These are phyloP conservation scores for Cornus kousa DNA, from an alignment of 148 eudicot genomes.

Conservation along the genomic window DNA sequence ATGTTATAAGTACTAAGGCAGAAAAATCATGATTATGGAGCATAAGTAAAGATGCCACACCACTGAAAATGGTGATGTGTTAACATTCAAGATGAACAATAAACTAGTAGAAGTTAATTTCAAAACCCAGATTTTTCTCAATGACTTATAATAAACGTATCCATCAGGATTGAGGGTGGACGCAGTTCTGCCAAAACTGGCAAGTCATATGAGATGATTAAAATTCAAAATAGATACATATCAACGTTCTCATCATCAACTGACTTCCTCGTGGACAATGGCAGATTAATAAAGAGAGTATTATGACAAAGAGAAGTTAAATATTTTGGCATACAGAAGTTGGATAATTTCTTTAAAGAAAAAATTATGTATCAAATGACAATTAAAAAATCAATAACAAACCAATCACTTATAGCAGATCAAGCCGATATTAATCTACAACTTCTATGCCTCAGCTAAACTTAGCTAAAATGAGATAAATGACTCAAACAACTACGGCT, in stretches of 20 bases:
- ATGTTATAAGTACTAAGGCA: not conserved
- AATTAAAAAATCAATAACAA: not conserved
- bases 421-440: not conserved
- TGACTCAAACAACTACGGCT: not conserved
- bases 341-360: not conserved
- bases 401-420: not conserved
- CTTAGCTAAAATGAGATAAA: not conserved
- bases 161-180: not conserved
- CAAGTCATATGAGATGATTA: not conserved
- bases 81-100: not conserved
- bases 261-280: not conserved
- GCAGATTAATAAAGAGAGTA: not conserved
- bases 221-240: not conserved
- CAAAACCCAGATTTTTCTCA: not conserved
- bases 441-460: not conserved
- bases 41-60: not conserved
- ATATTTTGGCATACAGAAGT: not conserved
- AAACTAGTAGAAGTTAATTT: not conserved
- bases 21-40: not conserved
- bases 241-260: not conserved
- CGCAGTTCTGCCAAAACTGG: not conserved
- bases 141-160: not conserved
- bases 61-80: not conserved
- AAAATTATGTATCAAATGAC: not conserved
- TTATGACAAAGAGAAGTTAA: not conserved